Base-by-base conservation (phyloP, 2,329 filamentous ascomycete species). In the Apiospora phragmitis region DNA sequence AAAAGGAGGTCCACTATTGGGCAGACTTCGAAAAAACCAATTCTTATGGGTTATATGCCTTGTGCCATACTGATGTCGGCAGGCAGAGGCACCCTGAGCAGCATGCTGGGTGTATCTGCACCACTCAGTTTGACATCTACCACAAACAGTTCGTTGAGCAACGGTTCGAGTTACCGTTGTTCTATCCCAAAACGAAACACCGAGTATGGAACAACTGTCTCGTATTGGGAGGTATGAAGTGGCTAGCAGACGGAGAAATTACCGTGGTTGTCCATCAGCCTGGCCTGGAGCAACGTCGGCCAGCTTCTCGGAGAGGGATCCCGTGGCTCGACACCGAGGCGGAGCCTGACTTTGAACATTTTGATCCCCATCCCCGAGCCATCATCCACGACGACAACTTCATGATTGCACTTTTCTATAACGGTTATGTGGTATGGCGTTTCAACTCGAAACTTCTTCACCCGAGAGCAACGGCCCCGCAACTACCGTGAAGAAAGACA, bases 61-160 rank as follows among this genome's bases (percentile, higher is more conserved):
- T 67, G 42, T 45, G 38, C 14, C 29, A 67, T 67, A 29, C 26
- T n/a, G n/a, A 41, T 42, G 24, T 42, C 24, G 62, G 41, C 32
- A 8, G 16, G n/a, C 38, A 42, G 12, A 32, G 16, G 26, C 21
- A 16, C 12, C 32, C 65, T 11, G 65, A 42, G 4, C 65, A n/a
- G 21, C 35, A 41, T 26, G 35, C 41, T 26, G 35, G 18, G 21
- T n/a, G 55, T 12, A n/a, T 67, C n/a, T 67, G n/a, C 65, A 42
- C 42, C n/a, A 67, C 65, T 29, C 65, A 67, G 12, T 67, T 67
- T 11, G 42, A 67, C 12, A 67, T 67, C 12, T 67, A 67, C 18
- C 38, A 45, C 65, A 67, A 67, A 29, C 4, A 26, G n/a, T 67
- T 67, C 12, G 42, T 32, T 21, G 65, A 67, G 21, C 65, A 45